These are phyloP conservation scores for Westerdykella sp. DNA, from an alignment of 2,329 filamentous ascomycete genomes.

Conservation along the genomic window DNA sequence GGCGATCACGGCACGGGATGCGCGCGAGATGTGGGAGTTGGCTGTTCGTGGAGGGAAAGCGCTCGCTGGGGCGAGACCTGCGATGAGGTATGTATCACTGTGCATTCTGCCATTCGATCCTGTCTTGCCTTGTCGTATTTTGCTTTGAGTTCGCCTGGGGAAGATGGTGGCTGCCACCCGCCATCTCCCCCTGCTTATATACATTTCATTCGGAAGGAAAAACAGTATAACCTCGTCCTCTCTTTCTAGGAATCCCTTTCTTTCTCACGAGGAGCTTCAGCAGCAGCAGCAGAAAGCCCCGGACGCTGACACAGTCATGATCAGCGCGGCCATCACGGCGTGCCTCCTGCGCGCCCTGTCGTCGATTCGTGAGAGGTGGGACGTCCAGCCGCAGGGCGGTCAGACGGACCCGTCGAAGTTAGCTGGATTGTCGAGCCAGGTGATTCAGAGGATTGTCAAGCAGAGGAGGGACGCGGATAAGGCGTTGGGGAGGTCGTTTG, in stretches of 20 bases:
- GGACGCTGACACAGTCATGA: neutral
- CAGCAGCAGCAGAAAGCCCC: too few species aligned
- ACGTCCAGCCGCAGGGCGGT: neutral
- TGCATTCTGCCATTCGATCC: neutral
- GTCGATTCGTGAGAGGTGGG: neutral
- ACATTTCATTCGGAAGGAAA: too few species aligned
- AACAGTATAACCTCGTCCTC: too few species aligned
- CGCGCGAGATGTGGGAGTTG: slow-evolving; percentile 50
- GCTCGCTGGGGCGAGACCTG: slow-evolving; percentile 47
- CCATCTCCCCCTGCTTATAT: too few species aligned
- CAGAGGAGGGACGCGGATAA: neutral
- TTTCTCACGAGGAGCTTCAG: too few species aligned
- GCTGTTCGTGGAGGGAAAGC: slow-evolving; percentile 60
- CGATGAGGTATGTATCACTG: slow-evolving; percentile 43
- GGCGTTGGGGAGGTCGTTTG: neutral
- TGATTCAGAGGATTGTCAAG: neutral
- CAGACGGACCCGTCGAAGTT: neutral
- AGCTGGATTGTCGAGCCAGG: neutral
- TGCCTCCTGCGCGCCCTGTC: slow-evolving; percentile 2
- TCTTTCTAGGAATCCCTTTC: too few species aligned
- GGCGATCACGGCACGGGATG: slow-evolving; percentile 10
- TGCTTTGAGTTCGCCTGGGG: neutral
- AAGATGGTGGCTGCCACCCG: too few species aligned
- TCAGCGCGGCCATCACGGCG: slow-evolving; percentile 2
- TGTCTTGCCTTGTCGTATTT: neutral